phyloP scores from a whole-genome alignment of 345 rosid species.

The Bretschneidera sinensis region DNA sequence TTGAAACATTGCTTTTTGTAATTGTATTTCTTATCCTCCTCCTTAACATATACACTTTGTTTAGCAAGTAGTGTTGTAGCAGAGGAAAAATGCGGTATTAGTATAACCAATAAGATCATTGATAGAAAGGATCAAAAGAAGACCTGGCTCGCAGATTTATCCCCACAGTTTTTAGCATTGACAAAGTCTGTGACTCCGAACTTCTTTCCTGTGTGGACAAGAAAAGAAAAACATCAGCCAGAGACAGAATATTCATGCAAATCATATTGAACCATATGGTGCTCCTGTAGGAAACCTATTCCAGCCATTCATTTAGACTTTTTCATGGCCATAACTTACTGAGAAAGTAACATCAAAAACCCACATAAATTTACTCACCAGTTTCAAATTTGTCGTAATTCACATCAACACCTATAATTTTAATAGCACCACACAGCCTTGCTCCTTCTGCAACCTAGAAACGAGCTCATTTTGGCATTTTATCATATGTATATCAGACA shows the following conservation, averaged over 20 bases:
- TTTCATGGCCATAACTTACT: neutral
- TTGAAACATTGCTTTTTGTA: neutral
- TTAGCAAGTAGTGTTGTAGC: too few species aligned
- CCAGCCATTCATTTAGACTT: neutral
- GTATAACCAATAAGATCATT: constrained; percentile 1
- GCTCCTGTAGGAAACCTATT: neutral
- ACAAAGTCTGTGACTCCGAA: constrained; percentile 81
- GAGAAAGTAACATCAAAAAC: neutral
- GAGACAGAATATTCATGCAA: too few species aligned
- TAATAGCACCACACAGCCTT: constrained; percentile 65
- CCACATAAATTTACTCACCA: constrained; percentile 39
- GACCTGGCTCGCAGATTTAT: constrained; percentile 63
- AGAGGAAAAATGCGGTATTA: too few species aligned
- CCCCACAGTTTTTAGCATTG: constrained; percentile 37
- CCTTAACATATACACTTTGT: neutral
- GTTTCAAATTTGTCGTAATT: constrained; percentile 59
- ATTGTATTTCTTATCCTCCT: neutral
- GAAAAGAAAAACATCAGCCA: constrained; percentile 4
- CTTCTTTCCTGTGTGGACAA: constrained; percentile 38
- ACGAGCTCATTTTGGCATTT: constrained; percentile 2
- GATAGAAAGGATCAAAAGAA: neutral
- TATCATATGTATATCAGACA: neutral
- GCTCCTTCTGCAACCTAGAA: constrained; percentile 84
- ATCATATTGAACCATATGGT: constrained; percentile 2
- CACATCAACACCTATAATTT: constrained; percentile 73